A percentile compares a stretch with the other conserved stretches of the same genome.
Evolutionary conservation across 148 eudicot genomes (phyloP).

Genomic region (Persicaria maculosa): DNA sequence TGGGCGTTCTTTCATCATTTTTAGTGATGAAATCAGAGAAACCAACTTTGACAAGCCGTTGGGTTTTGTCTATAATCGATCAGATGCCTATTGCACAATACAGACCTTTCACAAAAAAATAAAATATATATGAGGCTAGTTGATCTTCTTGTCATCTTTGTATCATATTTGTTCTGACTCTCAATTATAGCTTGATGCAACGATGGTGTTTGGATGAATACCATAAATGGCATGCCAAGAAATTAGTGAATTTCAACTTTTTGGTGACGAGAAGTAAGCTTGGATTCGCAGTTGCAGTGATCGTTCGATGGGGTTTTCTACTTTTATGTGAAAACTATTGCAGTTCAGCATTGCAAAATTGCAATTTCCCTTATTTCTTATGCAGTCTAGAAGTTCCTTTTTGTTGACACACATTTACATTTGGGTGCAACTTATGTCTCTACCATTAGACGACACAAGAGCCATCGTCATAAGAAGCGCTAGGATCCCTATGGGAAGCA

Average conservation of each 20-base stretch:
- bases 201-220: background rate
- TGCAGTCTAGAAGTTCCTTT: too few relatives aligned
- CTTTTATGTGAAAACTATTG: too few relatives aligned
- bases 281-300: too few relatives aligned
- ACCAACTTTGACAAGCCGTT: background rate
- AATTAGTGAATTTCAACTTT: background rate
- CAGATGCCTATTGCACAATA: background rate
- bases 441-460: conserved; percentile 53
- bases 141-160: background rate
- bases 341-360: too few relatives aligned
- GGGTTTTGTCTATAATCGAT: background rate
- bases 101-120: background rate
- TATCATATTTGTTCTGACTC: background rate
- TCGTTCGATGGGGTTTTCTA: too few relatives aligned
- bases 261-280: too few relatives aligned
- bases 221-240: background rate
- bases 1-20: too few relatives aligned
- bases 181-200: background rate
- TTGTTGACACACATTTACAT: conserved; percentile 18
- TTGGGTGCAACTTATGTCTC: conserved; percentile 31
- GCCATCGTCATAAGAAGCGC: conserved; percentile 62
- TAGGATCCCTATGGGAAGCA: conserved; percentile 69
- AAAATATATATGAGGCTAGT: conserved; percentile 2
- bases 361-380: too few relatives aligned
- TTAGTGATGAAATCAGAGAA: background rate